These are phyloP conservation scores for Adenanthera pavonina DNA, from an alignment of 306 rosid species.

Conservation along the genomic window DNA sequence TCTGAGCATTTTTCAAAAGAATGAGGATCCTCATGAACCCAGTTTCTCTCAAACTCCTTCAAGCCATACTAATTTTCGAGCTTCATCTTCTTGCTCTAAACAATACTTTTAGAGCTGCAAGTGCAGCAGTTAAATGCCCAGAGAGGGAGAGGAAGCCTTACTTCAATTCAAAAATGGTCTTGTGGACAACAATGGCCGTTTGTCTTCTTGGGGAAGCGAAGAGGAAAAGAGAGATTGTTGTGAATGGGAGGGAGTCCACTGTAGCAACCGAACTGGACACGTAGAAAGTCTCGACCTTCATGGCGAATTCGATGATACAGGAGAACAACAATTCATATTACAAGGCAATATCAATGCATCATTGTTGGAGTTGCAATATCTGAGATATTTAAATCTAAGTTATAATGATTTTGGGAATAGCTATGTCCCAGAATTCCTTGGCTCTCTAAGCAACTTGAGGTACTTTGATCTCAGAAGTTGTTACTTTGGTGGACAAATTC, in stretches of 20 bases:
- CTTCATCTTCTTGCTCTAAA: not conserved
- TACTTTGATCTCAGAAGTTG: not conserved
- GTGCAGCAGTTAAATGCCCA: not conserved
- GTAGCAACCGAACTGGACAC: not conserved
- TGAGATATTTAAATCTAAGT: slow-evolving; percentile 16
- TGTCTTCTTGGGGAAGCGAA: not conserved
- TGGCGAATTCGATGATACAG: not conserved
- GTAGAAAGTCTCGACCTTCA: not conserved
- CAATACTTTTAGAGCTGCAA: not conserved
- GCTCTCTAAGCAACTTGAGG: slow-evolving; percentile 4
- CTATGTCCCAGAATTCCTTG: not conserved
- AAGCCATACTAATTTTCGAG: not conserved
- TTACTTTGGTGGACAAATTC: not conserved
- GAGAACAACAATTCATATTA: not conserved
- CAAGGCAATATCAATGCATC: slow-evolving; percentile 5
- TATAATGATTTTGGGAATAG: not conserved
- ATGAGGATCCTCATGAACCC: slow-evolving; percentile 6
- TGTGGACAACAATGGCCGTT: not conserved
- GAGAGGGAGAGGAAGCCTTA: not conserved
- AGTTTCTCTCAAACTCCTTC: slow-evolving; percentile 4
- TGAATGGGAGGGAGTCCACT: not conserved
- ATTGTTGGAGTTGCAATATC: not conserved
- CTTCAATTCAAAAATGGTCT: not conserved
- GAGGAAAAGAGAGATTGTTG: not conserved
- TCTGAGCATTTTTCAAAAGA: not conserved